These are phyloP conservation scores for Candida insectorum DNA, from an alignment of 805 yeast species.

Conservation along the genomic window DNA sequence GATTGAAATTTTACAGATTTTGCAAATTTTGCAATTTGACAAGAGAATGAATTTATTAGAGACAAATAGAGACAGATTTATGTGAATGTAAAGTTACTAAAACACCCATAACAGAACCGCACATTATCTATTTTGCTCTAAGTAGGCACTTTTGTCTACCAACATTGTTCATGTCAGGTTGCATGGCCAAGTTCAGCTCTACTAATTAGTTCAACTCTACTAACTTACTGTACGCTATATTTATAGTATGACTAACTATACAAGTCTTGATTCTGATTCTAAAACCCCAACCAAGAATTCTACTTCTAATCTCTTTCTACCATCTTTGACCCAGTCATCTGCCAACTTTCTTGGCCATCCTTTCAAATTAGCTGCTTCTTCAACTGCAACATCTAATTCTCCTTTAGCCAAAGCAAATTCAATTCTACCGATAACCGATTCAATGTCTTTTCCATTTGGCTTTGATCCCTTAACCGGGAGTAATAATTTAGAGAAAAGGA, in stretches of 20 bases:
- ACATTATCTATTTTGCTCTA: no score
- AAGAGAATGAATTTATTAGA: no score
- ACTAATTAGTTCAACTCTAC: no score
- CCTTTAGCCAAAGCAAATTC: conserved; percentile 70
- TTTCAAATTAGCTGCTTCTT: conserved; percentile 82
- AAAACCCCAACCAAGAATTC: conserved; percentile 72
- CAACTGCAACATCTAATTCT: conserved; percentile 83
- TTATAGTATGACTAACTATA: conserved; percentile 20
- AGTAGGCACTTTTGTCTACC: no score
- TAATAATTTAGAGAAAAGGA: conserved; percentile 69
- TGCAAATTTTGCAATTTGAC: no score
- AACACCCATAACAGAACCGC: no score
- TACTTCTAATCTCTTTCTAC: conserved; percentile 84
- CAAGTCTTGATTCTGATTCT: conserved; percentile 56
- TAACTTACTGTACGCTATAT: no score
- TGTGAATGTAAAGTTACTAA: no score
- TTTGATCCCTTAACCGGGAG: conserved; percentile 71
- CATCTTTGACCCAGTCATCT: conserved; percentile 86
- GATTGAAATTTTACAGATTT: no score
- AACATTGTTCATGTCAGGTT: no score
- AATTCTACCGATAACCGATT: conserved; percentile 84
- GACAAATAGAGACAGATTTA: no score
- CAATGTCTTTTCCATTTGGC: conserved; percentile 80
- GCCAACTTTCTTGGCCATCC: conserved; percentile 94
- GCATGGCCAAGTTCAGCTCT: no score